These are phyloP conservation scores for Gypsophila paniculata DNA, from an alignment of 179 eudicot species.

Conservation along the genomic window DNA sequence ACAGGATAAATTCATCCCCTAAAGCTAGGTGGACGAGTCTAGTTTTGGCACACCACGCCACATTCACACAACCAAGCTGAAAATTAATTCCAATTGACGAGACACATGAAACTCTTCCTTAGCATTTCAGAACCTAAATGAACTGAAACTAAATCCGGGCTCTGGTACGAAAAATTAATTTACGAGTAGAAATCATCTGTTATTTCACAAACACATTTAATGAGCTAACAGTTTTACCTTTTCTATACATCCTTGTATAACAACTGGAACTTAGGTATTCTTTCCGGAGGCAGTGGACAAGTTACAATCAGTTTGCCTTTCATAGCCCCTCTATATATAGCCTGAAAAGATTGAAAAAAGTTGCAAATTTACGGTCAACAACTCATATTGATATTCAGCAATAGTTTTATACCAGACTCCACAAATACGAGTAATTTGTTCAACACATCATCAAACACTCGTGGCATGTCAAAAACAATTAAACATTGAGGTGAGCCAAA, in stretches of 20 bases:
- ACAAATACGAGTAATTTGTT: not conserved
- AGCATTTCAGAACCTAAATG: not conserved
- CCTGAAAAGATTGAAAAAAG: conserved; percentile 47
- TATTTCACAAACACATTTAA: not conserved
- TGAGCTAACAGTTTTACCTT: conserved; percentile 19
- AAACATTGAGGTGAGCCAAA: too few species aligned
- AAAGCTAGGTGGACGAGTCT: not conserved
- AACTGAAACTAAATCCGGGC: not conserved
- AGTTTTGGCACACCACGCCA: not conserved
- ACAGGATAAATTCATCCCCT: too few species aligned
- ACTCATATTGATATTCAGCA: not conserved
- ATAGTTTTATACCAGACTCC: not conserved
- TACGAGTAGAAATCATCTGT: not conserved
- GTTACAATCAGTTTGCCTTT: conserved; percentile 87
- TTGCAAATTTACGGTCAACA: not conserved
- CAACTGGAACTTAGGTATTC: conserved; percentile 85
- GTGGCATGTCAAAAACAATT: too few species aligned
- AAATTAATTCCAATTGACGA: not conserved
- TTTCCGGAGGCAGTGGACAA: conserved; percentile 89
- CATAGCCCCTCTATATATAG: conserved; percentile 94
- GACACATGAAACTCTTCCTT: not conserved
- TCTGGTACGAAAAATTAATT: not conserved
- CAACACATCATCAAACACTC: too few species aligned
- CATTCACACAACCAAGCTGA: not conserved
- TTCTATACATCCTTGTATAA: conserved; percentile 65